phyloP scores from a whole-genome alignment of 306 rosid species.

The Purshia tridentata region DNA sequence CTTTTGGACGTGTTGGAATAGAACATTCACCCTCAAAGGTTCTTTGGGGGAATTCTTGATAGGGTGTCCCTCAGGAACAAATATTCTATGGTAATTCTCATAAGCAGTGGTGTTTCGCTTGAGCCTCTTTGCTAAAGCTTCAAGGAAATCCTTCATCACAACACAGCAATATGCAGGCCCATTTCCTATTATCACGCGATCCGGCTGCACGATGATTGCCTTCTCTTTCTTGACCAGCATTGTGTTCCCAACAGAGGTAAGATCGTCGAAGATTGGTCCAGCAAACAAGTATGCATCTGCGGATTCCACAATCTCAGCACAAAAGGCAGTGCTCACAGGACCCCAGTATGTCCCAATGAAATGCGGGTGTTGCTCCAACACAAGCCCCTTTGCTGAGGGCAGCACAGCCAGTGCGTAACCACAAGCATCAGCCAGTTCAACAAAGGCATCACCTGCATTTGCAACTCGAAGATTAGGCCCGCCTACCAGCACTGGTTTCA shows the following conservation, averaged over 20 bases:
- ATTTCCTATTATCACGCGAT: constrained; percentile 50
- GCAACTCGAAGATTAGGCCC: constrained; percentile 82
- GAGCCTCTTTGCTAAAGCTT: constrained; percentile 41
- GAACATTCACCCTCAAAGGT: constrained; percentile 74
- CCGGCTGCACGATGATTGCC: constrained; percentile 50
- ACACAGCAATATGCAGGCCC: constrained; percentile 58
- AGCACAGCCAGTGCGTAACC: constrained; percentile 74
- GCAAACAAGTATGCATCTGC: constrained; percentile 66
- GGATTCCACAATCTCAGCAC: constrained; percentile 64
- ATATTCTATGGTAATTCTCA: constrained; percentile 81
- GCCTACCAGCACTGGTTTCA: constrained; percentile 78
- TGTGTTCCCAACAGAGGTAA: constrained; percentile 55
- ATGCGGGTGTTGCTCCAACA: constrained; percentile 78
- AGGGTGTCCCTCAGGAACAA: constrained; percentile 66
- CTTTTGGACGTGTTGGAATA: constrained; percentile 73
- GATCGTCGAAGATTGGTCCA: constrained; percentile 59
- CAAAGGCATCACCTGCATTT: constrained; percentile 60
- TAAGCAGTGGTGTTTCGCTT: constrained; percentile 49
- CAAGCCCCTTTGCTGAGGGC: constrained; percentile 83
- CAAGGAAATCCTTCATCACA: constrained; percentile 58
- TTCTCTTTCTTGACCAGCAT: constrained; percentile 63
- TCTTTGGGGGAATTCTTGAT: constrained; percentile 44
- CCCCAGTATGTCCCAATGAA: no score
- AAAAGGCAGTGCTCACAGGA: constrained; percentile 59
- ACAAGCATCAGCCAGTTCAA: constrained; percentile 66